Base-by-base conservation (phyloP, 495 filamentous ascomycete genomes). In the Xylaria telfairii region DNA sequence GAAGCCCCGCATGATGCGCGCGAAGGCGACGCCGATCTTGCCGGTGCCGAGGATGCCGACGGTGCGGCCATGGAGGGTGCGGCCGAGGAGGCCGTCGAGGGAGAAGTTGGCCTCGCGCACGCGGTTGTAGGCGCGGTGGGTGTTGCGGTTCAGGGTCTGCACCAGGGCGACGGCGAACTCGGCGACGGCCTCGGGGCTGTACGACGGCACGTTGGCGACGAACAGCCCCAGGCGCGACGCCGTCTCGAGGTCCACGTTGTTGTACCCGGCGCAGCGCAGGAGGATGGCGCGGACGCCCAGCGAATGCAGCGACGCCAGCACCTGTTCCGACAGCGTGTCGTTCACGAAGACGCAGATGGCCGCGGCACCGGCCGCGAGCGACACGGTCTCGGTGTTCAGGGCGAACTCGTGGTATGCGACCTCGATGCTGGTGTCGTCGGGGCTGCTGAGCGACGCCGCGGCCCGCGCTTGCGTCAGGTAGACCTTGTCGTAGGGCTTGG, bases 301-400 rank as follows among this genome's bases (percentile, higher is more conserved):
- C 7, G 65, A 67, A 71, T 83, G 77, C 3, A 92, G 82, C 10
- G 82, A 79, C 51, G 78, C 71, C 39, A 91, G 82, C 60, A 92
- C 88, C 2, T 74, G 69, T 4, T 73, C 83, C 68, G 83, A 74
- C 46, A 91, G 82, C 6, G 74, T 81, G 80, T 92, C 90, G 81
- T 92, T 92, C 68, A 92, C 91, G 77, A 92, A 92, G 76, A 89
- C 89, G 80, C 90, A 92, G 64, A 92, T 82, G 66, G 90, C 91
- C 44, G 83, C 79, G 70, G 85, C 81, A 67, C 79, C 86, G 12
- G 75, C 70, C 2, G 88, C 88, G 26, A 92, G 83, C 2, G 86
- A 67, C 0, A 83, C 87, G 10, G 90, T 92, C 30, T 89, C 83
- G 56, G 77, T 54, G n/a, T 80, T 81, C 1, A 91, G 83, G 10